A percentile compares a stretch with the other conserved stretches of the same genome.
Evolutionary conservation across 495 filamentous ascomycete genomes (phyloP).

Genomic region (Neurospora pannonica): DNA sequence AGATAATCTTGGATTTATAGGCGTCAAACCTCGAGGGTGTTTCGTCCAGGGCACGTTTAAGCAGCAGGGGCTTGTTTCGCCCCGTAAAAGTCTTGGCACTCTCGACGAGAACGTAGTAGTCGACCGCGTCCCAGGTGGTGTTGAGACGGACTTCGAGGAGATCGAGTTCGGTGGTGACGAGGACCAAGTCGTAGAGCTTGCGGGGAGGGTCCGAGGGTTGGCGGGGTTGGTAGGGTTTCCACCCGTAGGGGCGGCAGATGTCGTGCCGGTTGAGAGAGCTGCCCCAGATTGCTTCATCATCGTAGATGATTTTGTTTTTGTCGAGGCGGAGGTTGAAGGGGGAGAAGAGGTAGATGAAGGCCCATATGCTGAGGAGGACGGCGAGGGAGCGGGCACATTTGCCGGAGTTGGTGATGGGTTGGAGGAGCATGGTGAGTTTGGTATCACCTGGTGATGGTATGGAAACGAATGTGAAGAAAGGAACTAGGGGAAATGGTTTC

Average conservation of each 20-base stretch:
- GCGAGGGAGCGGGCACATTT: not conserved
- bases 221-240: conserved; percentile 20
- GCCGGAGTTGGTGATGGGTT: not conserved
- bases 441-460: not conserved
- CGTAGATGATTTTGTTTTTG: not conserved
- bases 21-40: conserved; percentile 29
- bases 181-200: conserved; percentile 47
- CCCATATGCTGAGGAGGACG: not conserved
- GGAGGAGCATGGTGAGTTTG: not conserved
- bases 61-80: conserved; percentile 36
- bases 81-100: conserved; percentile 40
- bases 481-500: not conserved
- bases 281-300: not conserved
- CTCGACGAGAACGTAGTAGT: conserved; percentile 51
- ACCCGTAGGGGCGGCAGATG: conserved; percentile 34
- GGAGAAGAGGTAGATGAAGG: not conserved
- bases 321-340: not conserved
- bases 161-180: conserved; percentile 47
- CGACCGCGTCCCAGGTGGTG: conserved; percentile 37
- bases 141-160: conserved; percentile 50
- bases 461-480: not conserved
- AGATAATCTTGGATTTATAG: conserved; percentile 45
- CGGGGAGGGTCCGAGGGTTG: conserved; percentile 14
- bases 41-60: conserved; percentile 15
- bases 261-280: not conserved